These are phyloP conservation scores for Dictyostelium intermedium DNA, from an alignment of 78 protist species.

Conservation along the genomic window DNA sequence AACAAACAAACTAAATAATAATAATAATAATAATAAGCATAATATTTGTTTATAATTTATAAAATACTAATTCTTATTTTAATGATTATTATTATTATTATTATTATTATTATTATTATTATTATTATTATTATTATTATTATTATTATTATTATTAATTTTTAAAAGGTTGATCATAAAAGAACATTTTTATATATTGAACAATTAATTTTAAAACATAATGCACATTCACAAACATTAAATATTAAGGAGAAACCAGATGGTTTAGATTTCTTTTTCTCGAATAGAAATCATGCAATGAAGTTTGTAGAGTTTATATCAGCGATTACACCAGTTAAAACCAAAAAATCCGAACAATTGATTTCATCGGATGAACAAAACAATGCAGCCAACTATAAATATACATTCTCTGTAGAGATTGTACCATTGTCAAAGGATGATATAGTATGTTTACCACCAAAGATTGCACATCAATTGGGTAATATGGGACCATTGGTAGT, in stretches of 20 bases:
- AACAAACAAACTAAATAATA: neutral
- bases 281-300: slow-evolving; percentile 85
- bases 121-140: neutral
- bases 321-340: slow-evolving; percentile 84
- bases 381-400: slow-evolving; percentile 92
- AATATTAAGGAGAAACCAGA: slow-evolving; percentile 89
- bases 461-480: slow-evolving; percentile 79
- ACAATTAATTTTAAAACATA: slow-evolving; percentile 98
- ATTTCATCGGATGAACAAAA: slow-evolving; percentile 91
- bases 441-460: slow-evolving; percentile 93
- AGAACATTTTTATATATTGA: slow-evolving; percentile 97
- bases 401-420: slow-evolving; percentile 94
- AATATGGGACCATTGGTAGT: slow-evolving; percentile 85
- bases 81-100: too few relatives aligned
- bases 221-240: slow-evolving; percentile 85
- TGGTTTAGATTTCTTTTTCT: slow-evolving; percentile 98
- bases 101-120: neutral
- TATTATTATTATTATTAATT: neutral
- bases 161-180: slow-evolving; percentile 90
- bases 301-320: slow-evolving; percentile 91
- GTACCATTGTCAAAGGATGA: slow-evolving; percentile 98
- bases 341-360: slow-evolving; percentile 88
- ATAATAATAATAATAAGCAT: neutral
- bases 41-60: too few relatives aligned
- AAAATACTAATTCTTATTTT: too few relatives aligned